Base-by-base conservation (phyloP, 2,329 filamentous ascomycete species). In the Aspergillus flavus region DNA sequence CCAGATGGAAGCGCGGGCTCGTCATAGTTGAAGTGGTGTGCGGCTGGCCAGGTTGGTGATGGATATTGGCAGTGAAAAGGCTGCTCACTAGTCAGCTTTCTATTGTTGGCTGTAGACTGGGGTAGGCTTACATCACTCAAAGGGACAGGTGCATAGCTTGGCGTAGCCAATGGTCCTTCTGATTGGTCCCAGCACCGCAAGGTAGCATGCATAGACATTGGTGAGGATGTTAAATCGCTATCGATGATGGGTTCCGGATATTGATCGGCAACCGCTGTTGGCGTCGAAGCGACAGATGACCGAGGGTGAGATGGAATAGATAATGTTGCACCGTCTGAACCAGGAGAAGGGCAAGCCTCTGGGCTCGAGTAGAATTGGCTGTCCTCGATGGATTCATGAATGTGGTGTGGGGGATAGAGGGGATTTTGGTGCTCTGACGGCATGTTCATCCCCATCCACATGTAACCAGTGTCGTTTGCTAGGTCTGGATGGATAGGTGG, bases 281-380 rank as follows among this genome's bases (percentile, higher is more conserved):
- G 74, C 39, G 71, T 72, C 16, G 76, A 76, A 39, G 75, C 76
- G 41, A 76, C 69, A 2, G 75, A 75, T 45, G 72, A 74, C 52
- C 69, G 69, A 43, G 72, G 68, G 61, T 72, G 70, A 48, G 71
- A 69, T 55, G 73, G 73, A 48, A 77, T 67, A 43, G 72, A 76
- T 41, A 74, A 73, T 21, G 74, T 70, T 39, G 72, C 71, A 28
- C 70, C 70, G 61, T 79, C 78, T 1, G 77, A 79, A 4, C 74
- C 69, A 41, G 79, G 79, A n/a, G 79, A 81, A n/a, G 76, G 75
- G 64, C 79, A 81, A 59, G 78, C 77, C 61, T 80, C 79, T 48
- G 79, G 78, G 12, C 78, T 80, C 36, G 79, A 79, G 64, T 80
- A 81, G 64, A 80, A 76, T n/a, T 74, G 76, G 46, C 74, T 72